Percentiles rank a stretch among this genome's conserved stretches.
Evolutionary conservation across 306 rosid genomes (phyloP).

Genomic region (Glycine latifolia): DNA sequence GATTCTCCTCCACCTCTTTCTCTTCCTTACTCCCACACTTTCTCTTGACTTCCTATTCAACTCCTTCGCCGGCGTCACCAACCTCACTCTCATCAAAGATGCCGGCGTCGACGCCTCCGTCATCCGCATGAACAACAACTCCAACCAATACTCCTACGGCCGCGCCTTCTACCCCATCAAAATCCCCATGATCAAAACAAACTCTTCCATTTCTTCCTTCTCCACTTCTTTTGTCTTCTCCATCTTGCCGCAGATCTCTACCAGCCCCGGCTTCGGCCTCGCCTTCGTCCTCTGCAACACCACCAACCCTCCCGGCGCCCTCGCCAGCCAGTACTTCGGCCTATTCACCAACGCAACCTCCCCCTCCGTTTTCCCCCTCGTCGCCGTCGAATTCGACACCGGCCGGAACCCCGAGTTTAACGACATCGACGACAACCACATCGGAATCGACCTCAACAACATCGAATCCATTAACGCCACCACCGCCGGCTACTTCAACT

Average conservation of each 20-base stretch:
- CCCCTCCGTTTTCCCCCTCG: slow-evolving; percentile 59
- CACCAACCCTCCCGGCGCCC: slow-evolving; percentile 73
- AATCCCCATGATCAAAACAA: slow-evolving; percentile 19
- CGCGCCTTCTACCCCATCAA: slow-evolving; percentile 65
- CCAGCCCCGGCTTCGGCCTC: slow-evolving; percentile 87
- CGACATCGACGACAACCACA: slow-evolving; percentile 75
- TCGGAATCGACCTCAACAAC: slow-evolving; percentile 80
- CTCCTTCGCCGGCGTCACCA: slow-evolving; percentile 64
- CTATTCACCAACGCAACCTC: slow-evolving; percentile 69
- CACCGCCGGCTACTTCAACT: slow-evolving; percentile 70
- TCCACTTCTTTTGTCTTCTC: slow-evolving; percentile 92
- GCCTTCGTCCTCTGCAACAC: slow-evolving; percentile 75
- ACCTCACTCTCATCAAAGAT: slow-evolving; percentile 70
- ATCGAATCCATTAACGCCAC: not conserved
- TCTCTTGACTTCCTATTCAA: slow-evolving; percentile 69
- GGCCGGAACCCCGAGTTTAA: slow-evolving; percentile 85
- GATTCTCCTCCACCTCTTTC: slow-evolving; percentile 26
- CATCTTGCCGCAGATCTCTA: slow-evolving; percentile 58
- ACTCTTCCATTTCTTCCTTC: slow-evolving; percentile 59
- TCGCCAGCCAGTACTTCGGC: slow-evolving; percentile 88
- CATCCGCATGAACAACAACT: slow-evolving; percentile 80
- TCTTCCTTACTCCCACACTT: slow-evolving; percentile 22
- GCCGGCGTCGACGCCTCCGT: slow-evolving; percentile 62
- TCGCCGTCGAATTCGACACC: slow-evolving; percentile 87
- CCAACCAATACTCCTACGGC: slow-evolving; percentile 67